phyloP scores from a whole-genome alignment of 2,329 filamentous ascomycete genomes.

The Cryphonectria parasitica region DNA sequence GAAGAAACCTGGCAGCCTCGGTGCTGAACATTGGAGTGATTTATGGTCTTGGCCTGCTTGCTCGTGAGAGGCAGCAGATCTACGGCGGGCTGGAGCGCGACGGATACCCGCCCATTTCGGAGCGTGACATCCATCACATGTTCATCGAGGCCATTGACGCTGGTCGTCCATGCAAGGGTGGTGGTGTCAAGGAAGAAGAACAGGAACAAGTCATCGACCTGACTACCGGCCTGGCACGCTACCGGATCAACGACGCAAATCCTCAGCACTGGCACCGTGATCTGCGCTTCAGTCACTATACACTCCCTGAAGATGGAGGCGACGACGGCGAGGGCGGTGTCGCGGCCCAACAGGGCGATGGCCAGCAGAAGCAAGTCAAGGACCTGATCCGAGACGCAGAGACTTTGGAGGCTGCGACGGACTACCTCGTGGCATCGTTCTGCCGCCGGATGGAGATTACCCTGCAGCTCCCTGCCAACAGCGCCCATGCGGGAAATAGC shows the following conservation, averaged over 20 bases:
- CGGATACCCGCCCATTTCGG: slow-evolving; percentile 52
- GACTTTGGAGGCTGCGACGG: slow-evolving; percentile 32
- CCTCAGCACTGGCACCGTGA: slow-evolving; percentile 49
- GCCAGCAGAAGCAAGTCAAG: slow-evolving; percentile 33
- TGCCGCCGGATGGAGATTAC: slow-evolving; percentile 36
- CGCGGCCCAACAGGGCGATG: not conserved
- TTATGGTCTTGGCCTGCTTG: slow-evolving; percentile 49
- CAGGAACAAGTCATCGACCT: slow-evolving; percentile 39
- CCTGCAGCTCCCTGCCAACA: slow-evolving; percentile 38
- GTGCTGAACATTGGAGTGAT: slow-evolving; percentile 52
- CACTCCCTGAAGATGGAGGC: slow-evolving; percentile 29
- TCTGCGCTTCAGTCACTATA: slow-evolving; percentile 48
- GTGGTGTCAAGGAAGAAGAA: not conserved
- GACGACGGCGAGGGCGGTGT: slow-evolving; percentile 21
- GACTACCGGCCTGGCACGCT: slow-evolving; percentile 47
- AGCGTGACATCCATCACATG: slow-evolving; percentile 55
- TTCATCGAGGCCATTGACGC: slow-evolving; percentile 55
- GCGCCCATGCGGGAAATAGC: slow-evolving; percentile 38
- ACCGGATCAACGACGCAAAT: slow-evolving; percentile 35
- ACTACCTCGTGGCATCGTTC: slow-evolving; percentile 37
- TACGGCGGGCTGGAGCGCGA: slow-evolving; percentile 48
- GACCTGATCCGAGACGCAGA: slow-evolving; percentile 36
- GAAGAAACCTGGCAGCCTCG: slow-evolving; percentile 41
- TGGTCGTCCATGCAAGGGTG: slow-evolving; percentile 38
- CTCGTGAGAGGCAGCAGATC: slow-evolving; percentile 45